Conservation (phyloP, 371 early-diverging fungal genomes). For the Blakeslea trispora region DNA sequence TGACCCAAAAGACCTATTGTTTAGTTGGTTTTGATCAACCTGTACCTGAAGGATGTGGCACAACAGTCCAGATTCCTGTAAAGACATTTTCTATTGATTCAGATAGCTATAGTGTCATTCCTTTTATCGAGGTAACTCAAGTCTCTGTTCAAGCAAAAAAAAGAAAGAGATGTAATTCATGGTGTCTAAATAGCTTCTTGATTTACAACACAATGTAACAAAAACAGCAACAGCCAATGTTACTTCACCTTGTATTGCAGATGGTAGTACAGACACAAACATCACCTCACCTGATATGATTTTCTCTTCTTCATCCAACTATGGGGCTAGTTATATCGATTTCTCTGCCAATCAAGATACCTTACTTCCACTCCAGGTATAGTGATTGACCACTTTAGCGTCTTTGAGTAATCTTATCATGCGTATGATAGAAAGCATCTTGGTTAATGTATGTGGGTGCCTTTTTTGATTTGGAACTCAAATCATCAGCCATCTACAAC, state of each 20-base stretch:
- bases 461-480: conserved; percentile 24
- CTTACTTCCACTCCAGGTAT: conserved; percentile 25
- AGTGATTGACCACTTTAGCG: no score
- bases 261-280: conserved; percentile 2
- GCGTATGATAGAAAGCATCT: conserved; percentile 31
- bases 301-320: conserved; percentile 4
- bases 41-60: conserved; percentile 11
- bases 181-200: no score
- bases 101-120: conserved; percentile 14
- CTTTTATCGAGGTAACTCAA: conserved; percentile 36
- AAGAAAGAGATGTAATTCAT: no score
- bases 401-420: no score
- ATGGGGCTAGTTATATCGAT: conserved; percentile 4
- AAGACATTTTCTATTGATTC: conserved; percentile 8
- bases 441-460: conserved; percentile 29
- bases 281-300: conserved; percentile 7
- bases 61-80: conserved; percentile 6
- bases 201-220: conserved; percentile 6
- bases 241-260: conserved; percentile 24
- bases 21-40: conserved; percentile 19
- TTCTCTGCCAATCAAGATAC: conserved; percentile 21
- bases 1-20: conserved; percentile 15
- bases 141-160: no score
- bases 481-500: conserved; percentile 7
- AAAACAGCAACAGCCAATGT: conserved; percentile 7